A percentile compares a stretch with the other conserved stretches of the same genome.
Conservation (phyloP, 2,329 filamentous ascomycete genomes). For the Keithomyces neogunnii region DNA sequence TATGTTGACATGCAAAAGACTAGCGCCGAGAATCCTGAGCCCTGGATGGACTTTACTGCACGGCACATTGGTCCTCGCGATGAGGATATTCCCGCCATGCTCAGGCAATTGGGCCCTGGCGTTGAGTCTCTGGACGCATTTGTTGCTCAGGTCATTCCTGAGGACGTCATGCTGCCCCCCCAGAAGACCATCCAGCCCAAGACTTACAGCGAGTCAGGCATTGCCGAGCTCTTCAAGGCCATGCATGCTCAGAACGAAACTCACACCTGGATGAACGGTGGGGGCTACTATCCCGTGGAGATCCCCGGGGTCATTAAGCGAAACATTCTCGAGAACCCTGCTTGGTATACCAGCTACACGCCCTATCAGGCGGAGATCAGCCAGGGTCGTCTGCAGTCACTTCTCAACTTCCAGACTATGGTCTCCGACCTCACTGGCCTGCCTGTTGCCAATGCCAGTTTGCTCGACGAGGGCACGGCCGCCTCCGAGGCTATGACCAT, state of each 20-base stretch:
- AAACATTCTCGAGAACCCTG: constrained; percentile 86
- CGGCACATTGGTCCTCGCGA: constrained; percentile 82
- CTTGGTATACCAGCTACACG: constrained; percentile 97
- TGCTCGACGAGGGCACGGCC: constrained; percentile 85
- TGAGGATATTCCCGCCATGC: constrained; percentile 65
- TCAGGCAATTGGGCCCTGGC: constrained; percentile 68
- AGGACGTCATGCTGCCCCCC: constrained; percentile 53
- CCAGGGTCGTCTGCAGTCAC: constrained; percentile 82
- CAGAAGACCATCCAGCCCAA: constrained; percentile 34
- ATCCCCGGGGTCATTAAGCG: constrained; percentile 86
- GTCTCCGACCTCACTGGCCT: constrained; percentile 81
- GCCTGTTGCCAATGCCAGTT: constrained; percentile 80
- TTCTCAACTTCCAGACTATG: constrained; percentile 94
- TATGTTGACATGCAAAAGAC: constrained; percentile 16
- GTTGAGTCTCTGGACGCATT: constrained; percentile 71
- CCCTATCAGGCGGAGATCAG: constrained; percentile 97
- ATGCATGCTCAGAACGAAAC: constrained; percentile 27
- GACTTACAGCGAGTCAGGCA: constrained; percentile 37
- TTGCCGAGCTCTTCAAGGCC: constrained; percentile 23
- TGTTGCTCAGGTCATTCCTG: constrained; percentile 73
- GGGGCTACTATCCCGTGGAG: constrained; percentile 80
- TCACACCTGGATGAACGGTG: constrained; percentile 68
- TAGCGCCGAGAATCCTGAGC: constrained; percentile 11
- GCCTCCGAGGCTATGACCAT: constrained; percentile 95
- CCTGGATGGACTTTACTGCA: constrained; percentile 49